These are phyloP conservation scores for Oryza coarctata DNA, from an alignment of 176 grass and related monocot species.

Conservation along the genomic window DNA sequence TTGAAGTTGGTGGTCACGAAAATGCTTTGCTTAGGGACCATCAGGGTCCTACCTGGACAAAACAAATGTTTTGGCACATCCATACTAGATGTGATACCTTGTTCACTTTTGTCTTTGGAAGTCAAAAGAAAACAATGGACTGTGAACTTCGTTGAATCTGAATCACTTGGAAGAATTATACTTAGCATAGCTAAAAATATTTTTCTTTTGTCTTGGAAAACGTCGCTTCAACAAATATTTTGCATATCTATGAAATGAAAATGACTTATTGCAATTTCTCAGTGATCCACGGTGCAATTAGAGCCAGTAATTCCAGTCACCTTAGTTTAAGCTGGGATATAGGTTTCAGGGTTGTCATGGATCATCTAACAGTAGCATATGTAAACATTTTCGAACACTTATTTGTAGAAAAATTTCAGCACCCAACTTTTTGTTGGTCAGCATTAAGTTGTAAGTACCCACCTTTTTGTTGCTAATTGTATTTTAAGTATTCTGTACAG, in stretches of 20 bases:
- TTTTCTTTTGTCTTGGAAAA: neutral
- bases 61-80: conserved; percentile 34
- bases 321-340: neutral
- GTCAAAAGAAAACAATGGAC: neutral
- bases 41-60: conserved; percentile 12
- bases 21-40: neutral
- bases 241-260: neutral
- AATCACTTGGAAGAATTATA: neutral
- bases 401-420: neutral
- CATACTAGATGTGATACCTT: conserved; percentile 18
- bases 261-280: neutral
- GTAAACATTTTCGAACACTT: neutral
- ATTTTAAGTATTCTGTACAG: neutral
- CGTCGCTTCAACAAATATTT: neutral
- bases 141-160: neutral
- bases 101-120: neutral
- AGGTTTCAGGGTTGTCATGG: neutral
- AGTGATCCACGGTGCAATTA: neutral
- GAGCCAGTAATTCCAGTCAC: neutral
- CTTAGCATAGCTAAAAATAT: neutral
- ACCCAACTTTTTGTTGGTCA: neutral
- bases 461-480: neutral
- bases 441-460: neutral
- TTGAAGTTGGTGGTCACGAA: conserved; percentile 6
- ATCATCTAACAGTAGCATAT: neutral